Evolutionary conservation across 1,284 basidiomycete species (phyloP).

Genomic region (Boletus sp.): DNA sequence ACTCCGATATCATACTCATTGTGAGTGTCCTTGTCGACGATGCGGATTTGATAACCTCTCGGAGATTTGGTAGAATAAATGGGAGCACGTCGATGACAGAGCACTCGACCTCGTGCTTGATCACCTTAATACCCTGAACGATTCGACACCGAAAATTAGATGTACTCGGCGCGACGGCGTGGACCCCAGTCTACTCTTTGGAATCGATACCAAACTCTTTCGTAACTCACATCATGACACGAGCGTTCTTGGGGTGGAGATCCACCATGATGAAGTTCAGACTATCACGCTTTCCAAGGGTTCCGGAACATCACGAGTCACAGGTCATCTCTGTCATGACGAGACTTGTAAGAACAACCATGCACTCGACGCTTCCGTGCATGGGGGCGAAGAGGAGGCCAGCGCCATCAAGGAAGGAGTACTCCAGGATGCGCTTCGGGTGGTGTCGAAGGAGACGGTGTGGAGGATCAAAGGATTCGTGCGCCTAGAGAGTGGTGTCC

Average conservation of each 20-base stretch:
- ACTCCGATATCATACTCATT: slow-evolving; percentile 83
- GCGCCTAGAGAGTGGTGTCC: slow-evolving; percentile 43
- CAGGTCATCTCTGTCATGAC: slow-evolving; percentile 29
- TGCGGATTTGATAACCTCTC: slow-evolving; percentile 8
- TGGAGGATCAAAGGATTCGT: slow-evolving; percentile 86
- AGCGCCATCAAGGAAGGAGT: slow-evolving; percentile 29
- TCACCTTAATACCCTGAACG: slow-evolving; percentile 85
- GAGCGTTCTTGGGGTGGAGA: background rate
- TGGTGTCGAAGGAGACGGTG: slow-evolving; percentile 61
- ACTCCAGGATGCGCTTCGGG: slow-evolving; percentile 45
- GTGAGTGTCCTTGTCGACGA: slow-evolving; percentile 41
- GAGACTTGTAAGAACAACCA: slow-evolving; percentile 19
- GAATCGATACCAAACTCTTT: slow-evolving; percentile 78
- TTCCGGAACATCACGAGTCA: slow-evolving; percentile 18
- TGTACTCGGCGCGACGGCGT: slow-evolving; percentile 63
- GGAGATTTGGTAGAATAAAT: slow-evolving; percentile 66
- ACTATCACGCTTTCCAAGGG: slow-evolving; percentile 61
- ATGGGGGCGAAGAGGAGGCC: background rate
- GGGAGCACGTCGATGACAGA: slow-evolving; percentile 76
- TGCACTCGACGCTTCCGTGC: background rate
- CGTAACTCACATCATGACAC: slow-evolving; percentile 24
- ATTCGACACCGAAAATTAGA: slow-evolving; percentile 78
- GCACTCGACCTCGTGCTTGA: slow-evolving; percentile 79
- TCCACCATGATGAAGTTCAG: slow-evolving; percentile 80
- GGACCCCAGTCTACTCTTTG: slow-evolving; percentile 76